Base-by-base conservation (phyloP, 257 asterid species). In the Asclepias syriaca region DNA sequence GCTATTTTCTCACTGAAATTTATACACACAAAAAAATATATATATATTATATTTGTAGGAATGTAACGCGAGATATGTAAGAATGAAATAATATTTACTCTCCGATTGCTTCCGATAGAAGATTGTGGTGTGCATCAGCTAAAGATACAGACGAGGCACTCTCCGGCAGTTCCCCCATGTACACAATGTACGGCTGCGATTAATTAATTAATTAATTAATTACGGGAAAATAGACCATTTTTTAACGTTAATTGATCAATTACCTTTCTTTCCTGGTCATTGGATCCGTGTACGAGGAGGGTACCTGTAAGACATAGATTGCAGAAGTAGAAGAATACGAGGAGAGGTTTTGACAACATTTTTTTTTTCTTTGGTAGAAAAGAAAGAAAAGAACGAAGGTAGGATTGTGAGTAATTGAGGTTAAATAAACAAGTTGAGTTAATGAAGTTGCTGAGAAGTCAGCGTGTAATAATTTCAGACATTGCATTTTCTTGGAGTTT, bases 121-220 rank as follows among this genome's bases (percentile, higher is more conserved):
- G 80, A 69, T 22, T 80, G 72, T 84, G 75, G 78, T 90, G 96
- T 19, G 57, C 60, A 66, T 78, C 89, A 58, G 43, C 65, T 14
- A 80, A 24, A 6, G 82, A 74, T 43, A 80, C 21, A 6, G 82
- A 74, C 19, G 45, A 34, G 16, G 69, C 57, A 5, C 83, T 54
- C 74, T 80, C 77, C 1, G 87, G 86, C 79, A 87, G 29, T 43
- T 83, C 98, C 73, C 97, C 97, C 98, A 92, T 85, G 90, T 90
- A 92, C 12, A 90, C 95, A 37, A 90, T 88, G 79, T 90, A 90
- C 3, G 83, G 37, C 97, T 92, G 90, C 19, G 8, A 50, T 50
- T 43, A 43, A 43, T 43, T 4, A 39, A 39, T 39, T 39, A 39
- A 39, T 39, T 40, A 40, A 40, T 40, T 40, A 40, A 2, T 50